phyloP scores from a whole-genome alignment of 106 monocot genomes.

The Allium fistulosum region DNA sequence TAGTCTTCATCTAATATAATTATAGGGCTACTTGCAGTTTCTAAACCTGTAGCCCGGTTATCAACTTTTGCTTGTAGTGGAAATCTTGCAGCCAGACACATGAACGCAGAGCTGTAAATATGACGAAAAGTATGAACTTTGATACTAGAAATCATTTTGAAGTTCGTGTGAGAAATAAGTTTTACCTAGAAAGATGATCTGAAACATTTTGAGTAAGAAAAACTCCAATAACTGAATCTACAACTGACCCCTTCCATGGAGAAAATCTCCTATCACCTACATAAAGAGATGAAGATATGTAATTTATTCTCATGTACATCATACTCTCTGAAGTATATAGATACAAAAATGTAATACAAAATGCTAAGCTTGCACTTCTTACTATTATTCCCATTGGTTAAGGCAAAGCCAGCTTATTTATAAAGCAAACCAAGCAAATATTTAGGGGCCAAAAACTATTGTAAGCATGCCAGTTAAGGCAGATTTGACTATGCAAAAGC shows the following conservation, averaged over 20 bases:
- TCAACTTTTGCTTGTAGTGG: slow-evolving; percentile 23
- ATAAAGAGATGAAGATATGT: neutral
- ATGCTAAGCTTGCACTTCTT: too few relatives aligned
- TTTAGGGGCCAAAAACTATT: too few relatives aligned
- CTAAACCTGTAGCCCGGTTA: neutral
- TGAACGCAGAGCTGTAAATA: slow-evolving; percentile 73
- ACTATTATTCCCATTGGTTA: too few relatives aligned
- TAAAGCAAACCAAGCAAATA: too few relatives aligned
- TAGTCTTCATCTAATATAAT: slow-evolving; percentile 7
- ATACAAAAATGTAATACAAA: too few relatives aligned
- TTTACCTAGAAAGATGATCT: slow-evolving; percentile 68
- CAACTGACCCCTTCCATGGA: slow-evolving; percentile 65
- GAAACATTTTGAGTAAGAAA: slow-evolving; percentile 75
- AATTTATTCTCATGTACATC: too few relatives aligned
- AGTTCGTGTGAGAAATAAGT: neutral
- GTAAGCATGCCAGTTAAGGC: too few relatives aligned
- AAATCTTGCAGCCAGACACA: slow-evolving; percentile 68
- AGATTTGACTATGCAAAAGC: too few relatives aligned
- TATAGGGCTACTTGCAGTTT: neutral
- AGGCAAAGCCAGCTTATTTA: too few relatives aligned
- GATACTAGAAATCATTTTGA: too few relatives aligned
- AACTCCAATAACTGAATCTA: slow-evolving; percentile 68
- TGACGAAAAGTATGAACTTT: neutral
- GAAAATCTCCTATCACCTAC: slow-evolving; percentile 61
- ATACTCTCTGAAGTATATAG: too few relatives aligned